phyloP scores from a whole-genome alignment of 2,329 filamentous ascomycete genomes.

The Teratosphaeria pseudoeucalypti region DNA sequence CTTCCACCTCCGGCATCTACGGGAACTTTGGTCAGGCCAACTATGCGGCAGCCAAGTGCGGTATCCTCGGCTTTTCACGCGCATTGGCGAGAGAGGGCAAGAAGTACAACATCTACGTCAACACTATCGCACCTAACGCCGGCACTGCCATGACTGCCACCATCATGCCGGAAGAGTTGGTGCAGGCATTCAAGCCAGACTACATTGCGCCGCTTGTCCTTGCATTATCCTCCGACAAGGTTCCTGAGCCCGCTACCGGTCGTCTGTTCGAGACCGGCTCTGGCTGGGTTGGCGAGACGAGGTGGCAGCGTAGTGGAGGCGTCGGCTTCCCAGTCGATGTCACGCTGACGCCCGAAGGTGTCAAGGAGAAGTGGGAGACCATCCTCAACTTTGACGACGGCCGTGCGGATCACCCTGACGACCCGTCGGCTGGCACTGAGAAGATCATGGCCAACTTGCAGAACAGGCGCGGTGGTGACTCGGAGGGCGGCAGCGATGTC shows the following conservation, averaged over 20 bases:
- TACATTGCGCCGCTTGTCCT: conserved; percentile 92
- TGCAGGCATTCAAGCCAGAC: conserved; percentile 98
- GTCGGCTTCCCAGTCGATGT: conserved; percentile 85
- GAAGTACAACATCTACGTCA: conserved; percentile 97
- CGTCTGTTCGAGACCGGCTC: conserved; percentile 89
- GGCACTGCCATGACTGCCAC: conserved; percentile 91
- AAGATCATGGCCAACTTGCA: conserved; percentile 78
- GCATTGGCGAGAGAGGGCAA: conserved; percentile 84
- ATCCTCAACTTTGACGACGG: conserved; percentile 83
- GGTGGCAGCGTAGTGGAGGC: conserved; percentile 88
- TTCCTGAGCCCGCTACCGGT: conserved; percentile 72
- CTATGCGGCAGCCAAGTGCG: conserved; percentile 63
- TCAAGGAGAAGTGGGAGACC: conserved; percentile 62
- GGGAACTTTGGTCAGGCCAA: conserved; percentile 99
- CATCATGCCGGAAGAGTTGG: conserved; percentile 92
- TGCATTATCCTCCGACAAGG: conserved; percentile 75
- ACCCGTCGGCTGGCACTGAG: conserved; percentile 63
- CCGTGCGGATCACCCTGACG: conserved; percentile 75
- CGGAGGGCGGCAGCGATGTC: conserved; percentile 40
- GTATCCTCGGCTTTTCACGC: conserved; percentile 90
- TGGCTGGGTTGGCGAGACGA: conserved; percentile 82
- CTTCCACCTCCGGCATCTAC: conserved; percentile 93
- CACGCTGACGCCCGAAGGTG: conserved; percentile 71
- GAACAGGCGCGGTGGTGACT: conserved; percentile 49
- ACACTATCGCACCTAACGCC: conserved; percentile 95